phyloP scores from a whole-genome alignment of 129 eudicot species.

The Sambucus nigra region DNA sequence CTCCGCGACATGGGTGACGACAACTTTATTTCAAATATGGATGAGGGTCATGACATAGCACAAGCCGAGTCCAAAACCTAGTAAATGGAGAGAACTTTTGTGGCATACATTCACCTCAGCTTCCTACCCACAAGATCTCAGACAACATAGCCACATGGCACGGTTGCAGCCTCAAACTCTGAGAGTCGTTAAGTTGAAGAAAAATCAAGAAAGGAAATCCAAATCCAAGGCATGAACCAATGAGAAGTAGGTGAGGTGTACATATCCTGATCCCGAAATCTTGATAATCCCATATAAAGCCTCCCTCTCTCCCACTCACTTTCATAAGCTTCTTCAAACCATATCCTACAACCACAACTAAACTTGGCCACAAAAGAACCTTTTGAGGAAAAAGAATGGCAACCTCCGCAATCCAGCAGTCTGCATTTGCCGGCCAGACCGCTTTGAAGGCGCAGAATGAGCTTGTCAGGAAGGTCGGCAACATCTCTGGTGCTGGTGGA shows the following conservation, averaged over 20 bases:
- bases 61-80: not conserved
- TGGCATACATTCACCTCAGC: not conserved
- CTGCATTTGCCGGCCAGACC: slow-evolving; percentile 45
- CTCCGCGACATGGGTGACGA: too few relatives aligned
- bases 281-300: slow-evolving; percentile 4
- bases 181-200: not conserved
- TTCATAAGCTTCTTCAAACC: not conserved
- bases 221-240: slow-evolving; percentile 15
- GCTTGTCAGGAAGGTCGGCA: slow-evolving; percentile 32
- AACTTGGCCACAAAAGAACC: not conserved
- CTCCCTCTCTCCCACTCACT: not conserved
- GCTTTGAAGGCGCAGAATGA: slow-evolving; percentile 37
- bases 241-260: slow-evolving; percentile 17
- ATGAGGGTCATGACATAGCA: not conserved
- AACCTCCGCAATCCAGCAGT: slow-evolving; percentile 48
- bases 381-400: slow-evolving; percentile 22
- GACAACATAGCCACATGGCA: slow-evolving; percentile 15
- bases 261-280: slow-evolving; percentile 23
- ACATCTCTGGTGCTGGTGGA: slow-evolving; percentile 28
- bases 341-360: not conserved
- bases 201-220: slow-evolving; percentile 12
- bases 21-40: too few relatives aligned
- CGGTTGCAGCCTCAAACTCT: not conserved
- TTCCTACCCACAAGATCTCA: not conserved
- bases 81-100: not conserved